Evolutionary conservation across 2,329 filamentous ascomycete species (phyloP), one percentile per base, ranked within the genome.

Genomic region (Fusarium sp.): DNA sequence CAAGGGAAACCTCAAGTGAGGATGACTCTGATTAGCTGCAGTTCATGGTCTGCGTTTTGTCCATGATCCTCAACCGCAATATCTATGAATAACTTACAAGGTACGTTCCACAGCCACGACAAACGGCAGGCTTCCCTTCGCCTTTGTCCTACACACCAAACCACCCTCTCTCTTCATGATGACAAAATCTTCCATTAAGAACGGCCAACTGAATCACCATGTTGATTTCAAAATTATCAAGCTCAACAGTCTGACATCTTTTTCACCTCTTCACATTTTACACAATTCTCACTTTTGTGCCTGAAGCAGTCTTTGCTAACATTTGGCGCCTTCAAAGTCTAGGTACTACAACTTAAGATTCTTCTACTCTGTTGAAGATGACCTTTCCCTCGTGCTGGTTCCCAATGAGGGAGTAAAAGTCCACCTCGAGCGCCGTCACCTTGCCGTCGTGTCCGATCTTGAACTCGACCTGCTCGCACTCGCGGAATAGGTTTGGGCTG

Each of bases 151-250:
- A 62, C 71, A 53, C 57, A 27, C 27, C 33, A 42, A 46, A 46
- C 20, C 36, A 23, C 61, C 44, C 58, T 69, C 58, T 23, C 54
- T 40, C 57, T 64, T 54, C 49, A 81, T 87, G 86, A 89, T 89
- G 86, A 89, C 79, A 81, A 65, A 81, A 72, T 76, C 81, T 85
- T 79, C 76, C 82, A 81, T 86, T 87, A 88, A 88, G 86, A 89
- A 89, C 86, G 86, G 86, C 86, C 86, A 87, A 86, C 87, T 85
- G 85, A 89, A 87, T 80, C 74, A 75, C 77, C 72, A 83, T 88
- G 86, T 87, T 84, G 86, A 88, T 75, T 74, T 71, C 81, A 80
- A 81, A 83, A 80, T 79, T 81, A 85, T 87, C 86, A 88, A 88
- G 85, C 86, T 88, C 85, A 87, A 87, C 84, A 87, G 84, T 89